Evolutionary conservation across 23 red algal species (phyloP), one percentile per base, ranked within the genome.

Genomic region (Gracilaria gracilis): DNA sequence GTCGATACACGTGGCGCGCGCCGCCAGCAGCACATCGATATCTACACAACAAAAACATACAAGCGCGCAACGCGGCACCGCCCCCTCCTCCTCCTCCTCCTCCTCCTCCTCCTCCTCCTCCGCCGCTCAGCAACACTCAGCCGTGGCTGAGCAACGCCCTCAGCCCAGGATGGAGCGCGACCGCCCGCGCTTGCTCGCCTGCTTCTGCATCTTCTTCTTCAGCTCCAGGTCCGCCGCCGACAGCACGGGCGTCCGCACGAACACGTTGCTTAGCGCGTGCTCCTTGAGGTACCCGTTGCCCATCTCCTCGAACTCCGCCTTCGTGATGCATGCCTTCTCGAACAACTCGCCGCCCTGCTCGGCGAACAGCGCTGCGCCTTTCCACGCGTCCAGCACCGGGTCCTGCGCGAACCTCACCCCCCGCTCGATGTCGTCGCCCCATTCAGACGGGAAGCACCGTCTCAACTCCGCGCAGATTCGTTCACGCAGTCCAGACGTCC

Each of bases 211-310:
- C 62, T 92, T 92, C 79, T 92, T 92, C 79, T 84, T 83, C 0
- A 83, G 89, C 79, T 92, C 89, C 37, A 84, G 57, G 48, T 92
- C 89, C 50, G 78, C 89, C 33, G 89, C 79, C 35, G 64, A 75
- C 25, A 92, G 65, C 11, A 92, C 33, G 13, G 80, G 79, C 40
- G 89, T 84, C n/a, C 64, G 79, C 25, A 57, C 35, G 53, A 84
- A 84, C 67, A 84, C 78, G 57, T 96, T 96, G 39, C 94, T 57
- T 5, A 77, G 31, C 16, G 83, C 72, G 57, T 96, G 94, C 82
- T 96, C 94, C 25, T 72, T 76, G 50, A 96, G 77, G 82, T 96
- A 96, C 25, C 89, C 94, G 27, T 84, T 80, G 12, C 94, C 94
- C 62, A 87, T 91, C 64, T 96, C 94, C 79, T 96, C 94, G 72